Percentiles rank a stretch among this genome's conserved stretches.
Conservation (phyloP, 2,329 filamentous ascomycete species). For the Colletotrichum orchidophilum region DNA sequence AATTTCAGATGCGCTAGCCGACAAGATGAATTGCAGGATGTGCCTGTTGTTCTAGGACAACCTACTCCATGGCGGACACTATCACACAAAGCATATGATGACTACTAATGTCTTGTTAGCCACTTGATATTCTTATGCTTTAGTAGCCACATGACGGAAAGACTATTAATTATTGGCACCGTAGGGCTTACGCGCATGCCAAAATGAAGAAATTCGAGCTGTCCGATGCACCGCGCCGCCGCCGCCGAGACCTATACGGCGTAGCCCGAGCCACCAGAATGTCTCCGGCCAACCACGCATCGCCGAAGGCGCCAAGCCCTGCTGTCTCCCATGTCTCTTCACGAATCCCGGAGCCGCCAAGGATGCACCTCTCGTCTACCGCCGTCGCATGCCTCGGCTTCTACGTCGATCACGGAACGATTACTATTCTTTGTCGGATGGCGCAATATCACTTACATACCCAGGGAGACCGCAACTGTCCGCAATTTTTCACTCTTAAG, state of each 20-base stretch:
- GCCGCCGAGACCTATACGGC: constrained; percentile 18
- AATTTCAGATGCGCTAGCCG: no score
- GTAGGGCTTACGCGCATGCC: background rate
- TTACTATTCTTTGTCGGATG: background rate
- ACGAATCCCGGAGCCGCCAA: constrained; percentile 20
- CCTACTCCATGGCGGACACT: no score
- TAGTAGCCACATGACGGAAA: background rate
- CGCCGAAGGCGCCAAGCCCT: background rate
- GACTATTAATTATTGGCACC: background rate
- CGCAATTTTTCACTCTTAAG: background rate
- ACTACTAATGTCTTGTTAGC: no score
- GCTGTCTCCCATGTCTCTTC: background rate
- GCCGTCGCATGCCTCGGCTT: constrained; percentile 17
- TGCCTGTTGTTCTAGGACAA: no score
- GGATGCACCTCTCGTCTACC: constrained; percentile 17
- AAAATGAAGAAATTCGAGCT: no score
- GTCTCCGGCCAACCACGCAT: constrained; percentile 14
- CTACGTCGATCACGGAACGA: background rate
- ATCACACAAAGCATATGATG: no score
- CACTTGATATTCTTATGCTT: no score
- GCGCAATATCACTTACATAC: background rate
- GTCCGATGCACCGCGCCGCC: background rate
- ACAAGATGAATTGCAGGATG: no score
- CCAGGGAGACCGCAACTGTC: background rate
- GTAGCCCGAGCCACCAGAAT: background rate